These are phyloP conservation scores for Gloeophyllum trabeum DNA, from an alignment of 768 basidiomycete species.

Conservation along the genomic window DNA sequence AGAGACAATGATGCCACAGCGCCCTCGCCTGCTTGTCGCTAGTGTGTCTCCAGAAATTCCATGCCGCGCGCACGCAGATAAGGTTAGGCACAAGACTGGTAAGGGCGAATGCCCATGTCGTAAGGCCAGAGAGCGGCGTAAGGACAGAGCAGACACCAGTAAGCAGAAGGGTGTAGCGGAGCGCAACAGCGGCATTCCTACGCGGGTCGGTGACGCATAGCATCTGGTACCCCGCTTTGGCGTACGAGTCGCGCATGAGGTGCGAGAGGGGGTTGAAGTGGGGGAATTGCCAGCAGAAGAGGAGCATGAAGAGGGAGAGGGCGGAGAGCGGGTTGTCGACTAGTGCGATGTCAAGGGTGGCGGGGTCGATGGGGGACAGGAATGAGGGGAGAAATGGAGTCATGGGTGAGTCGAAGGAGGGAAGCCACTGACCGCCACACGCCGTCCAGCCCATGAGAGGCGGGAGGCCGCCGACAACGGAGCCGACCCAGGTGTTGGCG, in stretches of 20 bases:
- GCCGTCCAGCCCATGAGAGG: slow-evolving; percentile 99
- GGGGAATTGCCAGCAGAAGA: slow-evolving; percentile 98
- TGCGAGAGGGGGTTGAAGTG: slow-evolving; percentile 95
- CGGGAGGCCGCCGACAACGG: slow-evolving; percentile 86
- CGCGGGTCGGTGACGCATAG: slow-evolving; percentile 67
- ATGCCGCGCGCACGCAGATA: slow-evolving; percentile 57
- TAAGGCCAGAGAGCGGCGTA: slow-evolving; percentile 82
- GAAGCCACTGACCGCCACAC: slow-evolving; percentile 70
- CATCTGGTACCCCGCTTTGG: slow-evolving; percentile 92
- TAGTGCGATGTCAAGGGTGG: slow-evolving; percentile 30
- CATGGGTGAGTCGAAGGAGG: slow-evolving; percentile 47
- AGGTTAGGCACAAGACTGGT: slow-evolving; percentile 69
- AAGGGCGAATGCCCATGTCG: slow-evolving; percentile 82
- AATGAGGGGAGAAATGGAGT: slow-evolving; percentile 53
- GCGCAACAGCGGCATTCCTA: slow-evolving; percentile 75
- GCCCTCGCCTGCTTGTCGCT: slow-evolving; percentile 69
- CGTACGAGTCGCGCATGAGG: slow-evolving; percentile 78
- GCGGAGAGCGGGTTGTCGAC: slow-evolving; percentile 78
- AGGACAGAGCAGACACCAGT: slow-evolving; percentile 70
- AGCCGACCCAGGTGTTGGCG: slow-evolving; percentile 89
- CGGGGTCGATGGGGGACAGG: slow-evolving; percentile 25
- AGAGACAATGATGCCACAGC: slow-evolving; percentile 73
- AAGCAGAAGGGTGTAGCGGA: slow-evolving; percentile 73
- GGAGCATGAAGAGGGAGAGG: slow-evolving; percentile 67
- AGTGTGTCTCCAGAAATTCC: slow-evolving; percentile 60